Conservation (phyloP, 2,329 filamentous ascomycete genomes). For the Cladosporium sp. region DNA sequence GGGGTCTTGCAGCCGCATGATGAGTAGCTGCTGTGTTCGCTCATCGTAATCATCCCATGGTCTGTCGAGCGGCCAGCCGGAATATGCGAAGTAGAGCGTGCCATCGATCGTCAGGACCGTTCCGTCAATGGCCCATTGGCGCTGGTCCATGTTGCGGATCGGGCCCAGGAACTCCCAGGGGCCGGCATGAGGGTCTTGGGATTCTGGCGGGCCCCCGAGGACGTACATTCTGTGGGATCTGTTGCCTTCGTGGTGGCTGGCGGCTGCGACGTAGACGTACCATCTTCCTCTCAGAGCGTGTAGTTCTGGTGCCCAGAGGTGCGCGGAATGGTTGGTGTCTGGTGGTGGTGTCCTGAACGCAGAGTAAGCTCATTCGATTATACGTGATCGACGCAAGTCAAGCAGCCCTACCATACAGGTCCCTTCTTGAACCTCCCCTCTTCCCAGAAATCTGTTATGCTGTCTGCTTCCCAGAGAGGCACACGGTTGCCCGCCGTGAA, state of each 20-base stretch:
- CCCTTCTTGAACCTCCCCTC: slow-evolving; percentile 28
- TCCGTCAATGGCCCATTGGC: slow-evolving; percentile 45
- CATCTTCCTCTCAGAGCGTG: slow-evolving; percentile 46
- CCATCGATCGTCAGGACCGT: slow-evolving; percentile 37
- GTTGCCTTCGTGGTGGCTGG: slow-evolving; percentile 38
- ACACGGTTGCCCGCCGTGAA: slow-evolving; percentile 41
- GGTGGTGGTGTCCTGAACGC: slow-evolving; percentile 34
- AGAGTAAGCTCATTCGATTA: neutral
- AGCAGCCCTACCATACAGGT: slow-evolving; percentile 31
- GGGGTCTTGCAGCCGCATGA: slow-evolving; percentile 34
- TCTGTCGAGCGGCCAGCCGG: slow-evolving; percentile 36
- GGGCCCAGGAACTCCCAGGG: slow-evolving; percentile 39
- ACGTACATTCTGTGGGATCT: slow-evolving; percentile 42
- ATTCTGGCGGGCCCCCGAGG: slow-evolving; percentile 35
- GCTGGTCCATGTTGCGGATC: slow-evolving; percentile 34
- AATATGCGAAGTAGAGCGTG: slow-evolving; percentile 39
- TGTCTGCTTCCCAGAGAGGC: slow-evolving; percentile 38
- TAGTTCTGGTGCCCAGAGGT: slow-evolving; percentile 52
- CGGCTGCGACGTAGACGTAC: slow-evolving; percentile 49
- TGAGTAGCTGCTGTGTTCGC: slow-evolving; percentile 39
- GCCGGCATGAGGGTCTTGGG: slow-evolving; percentile 25
- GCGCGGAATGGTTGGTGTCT: slow-evolving; percentile 37
- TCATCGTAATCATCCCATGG: slow-evolving; percentile 25
- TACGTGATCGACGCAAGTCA: neutral
- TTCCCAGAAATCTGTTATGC: slow-evolving; percentile 33